Evolutionary conservation across 805 yeast species (phyloP).

Genomic region (Kluyveromyces lactis): DNA sequence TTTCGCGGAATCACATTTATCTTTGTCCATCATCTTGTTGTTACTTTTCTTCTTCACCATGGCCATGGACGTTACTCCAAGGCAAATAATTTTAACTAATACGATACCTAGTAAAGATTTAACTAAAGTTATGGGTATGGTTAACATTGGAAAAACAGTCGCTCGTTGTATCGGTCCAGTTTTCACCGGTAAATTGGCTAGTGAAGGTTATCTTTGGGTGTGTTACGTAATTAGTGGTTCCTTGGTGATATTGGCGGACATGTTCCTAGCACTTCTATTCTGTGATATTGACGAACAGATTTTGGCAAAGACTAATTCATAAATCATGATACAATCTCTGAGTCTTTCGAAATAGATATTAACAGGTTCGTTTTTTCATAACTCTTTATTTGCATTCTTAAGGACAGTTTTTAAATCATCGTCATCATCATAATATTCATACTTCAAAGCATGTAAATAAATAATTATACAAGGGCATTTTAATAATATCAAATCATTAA

Average conservation of each 20-base stretch:
- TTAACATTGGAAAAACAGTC: constrained; percentile 77
- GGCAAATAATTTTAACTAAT: constrained; percentile 71
- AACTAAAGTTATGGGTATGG: constrained; percentile 74
- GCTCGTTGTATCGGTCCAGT: constrained; percentile 79
- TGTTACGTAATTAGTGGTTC: constrained; percentile 47
- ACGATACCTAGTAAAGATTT: constrained; percentile 56
- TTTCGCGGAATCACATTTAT: constrained; percentile 30
- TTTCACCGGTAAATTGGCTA: constrained; percentile 69
- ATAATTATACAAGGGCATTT: too few species aligned
- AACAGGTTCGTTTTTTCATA: too few species aligned
- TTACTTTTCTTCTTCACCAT: constrained; percentile 52
- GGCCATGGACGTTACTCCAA: constrained; percentile 88
- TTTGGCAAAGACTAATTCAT: constrained; percentile 7
- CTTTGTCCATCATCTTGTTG: constrained; percentile 42
- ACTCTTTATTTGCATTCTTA: too few species aligned
- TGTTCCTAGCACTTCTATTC: constrained; percentile 26
- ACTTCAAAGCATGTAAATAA: too few species aligned
- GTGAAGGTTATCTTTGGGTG: constrained; percentile 34
- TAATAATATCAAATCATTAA: too few species aligned
- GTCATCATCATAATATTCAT: too few species aligned
- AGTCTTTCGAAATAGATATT: not conserved
- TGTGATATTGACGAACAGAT: constrained; percentile 27
- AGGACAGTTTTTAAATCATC: too few species aligned
- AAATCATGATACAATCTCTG: too few species aligned
- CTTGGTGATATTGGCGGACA: constrained; percentile 36